Conservation (phyloP, 495 filamentous ascomycete genomes). For the Immersiella caudata region DNA sequence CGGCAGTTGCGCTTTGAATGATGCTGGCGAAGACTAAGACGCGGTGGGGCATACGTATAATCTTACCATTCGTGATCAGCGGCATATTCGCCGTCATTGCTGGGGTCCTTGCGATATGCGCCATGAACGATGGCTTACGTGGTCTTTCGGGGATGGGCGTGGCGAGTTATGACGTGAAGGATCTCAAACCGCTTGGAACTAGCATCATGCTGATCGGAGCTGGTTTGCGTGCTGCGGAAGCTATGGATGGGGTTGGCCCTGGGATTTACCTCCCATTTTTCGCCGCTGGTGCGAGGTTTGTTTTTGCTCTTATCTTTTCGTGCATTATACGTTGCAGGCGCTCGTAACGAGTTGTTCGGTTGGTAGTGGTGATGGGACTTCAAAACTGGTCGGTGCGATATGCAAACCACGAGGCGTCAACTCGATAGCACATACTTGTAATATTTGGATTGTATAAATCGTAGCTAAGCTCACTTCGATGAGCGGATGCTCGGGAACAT, state of each 20-base stretch:
- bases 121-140: background rate
- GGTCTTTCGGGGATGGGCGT: too few species aligned
- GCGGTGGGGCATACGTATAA: background rate
- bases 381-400: too few species aligned
- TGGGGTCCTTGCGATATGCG: background rate
- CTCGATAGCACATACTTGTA: too few species aligned
- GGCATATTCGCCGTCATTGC: background rate
- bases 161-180: too few species aligned
- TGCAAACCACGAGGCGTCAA: too few species aligned
- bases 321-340: background rate
- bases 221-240: background rate
- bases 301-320: background rate
- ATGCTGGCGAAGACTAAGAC: background rate
- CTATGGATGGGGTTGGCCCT: background rate
- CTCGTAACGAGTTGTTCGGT: background rate
- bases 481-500: too few species aligned
- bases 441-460: too few species aligned
- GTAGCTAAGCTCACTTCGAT: too few species aligned
- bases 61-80: background rate
- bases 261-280: background rate
- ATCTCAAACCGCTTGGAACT: background rate
- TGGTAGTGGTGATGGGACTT: too few species aligned
- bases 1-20: background rate
- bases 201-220: background rate
- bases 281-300: background rate